Evolutionary conservation across 495 filamentous ascomycete genomes (phyloP), one percentile per base, ranked within the genome.

Genomic region (Geoglossum glabrum): DNA sequence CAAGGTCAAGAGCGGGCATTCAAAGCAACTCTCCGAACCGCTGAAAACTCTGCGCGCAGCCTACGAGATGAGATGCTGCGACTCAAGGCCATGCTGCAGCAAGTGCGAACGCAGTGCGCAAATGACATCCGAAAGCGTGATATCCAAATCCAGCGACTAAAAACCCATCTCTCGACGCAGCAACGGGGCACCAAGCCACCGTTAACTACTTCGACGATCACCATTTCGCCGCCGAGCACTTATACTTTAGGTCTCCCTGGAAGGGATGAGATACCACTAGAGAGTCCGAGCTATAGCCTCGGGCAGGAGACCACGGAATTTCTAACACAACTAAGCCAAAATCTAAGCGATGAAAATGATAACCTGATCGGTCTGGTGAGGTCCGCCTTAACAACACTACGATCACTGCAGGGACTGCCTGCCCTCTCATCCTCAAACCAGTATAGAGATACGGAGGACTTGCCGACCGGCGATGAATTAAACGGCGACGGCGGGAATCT

Each of bases 111-210:
- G 5, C 82, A 90, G 63, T 95, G 87, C 67, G 86, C 87, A 33
- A 96, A 88, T 64, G 92, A 98, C 63, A 77, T 97, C 13, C 82
- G 92, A 58, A 90, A 94, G 64, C 80, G 90, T 11, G 92, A 98
- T 64, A 73, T 87, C 46, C 85, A 95, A 70, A 81, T 97, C 55
- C 82, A 90, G 63, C 80, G 81, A 56, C 70, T 98, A 63, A 97
- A 95, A 72, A 82, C 82, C 58, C 87, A 94, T 63, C 66, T 87
- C n/a, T 79, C 79, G 38, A 30, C 61, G 8, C 66, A 70, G 62
- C 71, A 72, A 60, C 58, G 71, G 30, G 70, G 71, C 1, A 64
- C 66, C 55, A 56, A 64, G 4, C 43, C 61, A 11, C 57, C 52
- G 46, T 50, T 56, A 23, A 34, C 46, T 11, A 52, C 9, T 19